These are phyloP conservation scores for Mycena polygramma DNA, from an alignment of 768 basidiomycete species.

Conservation along the genomic window DNA sequence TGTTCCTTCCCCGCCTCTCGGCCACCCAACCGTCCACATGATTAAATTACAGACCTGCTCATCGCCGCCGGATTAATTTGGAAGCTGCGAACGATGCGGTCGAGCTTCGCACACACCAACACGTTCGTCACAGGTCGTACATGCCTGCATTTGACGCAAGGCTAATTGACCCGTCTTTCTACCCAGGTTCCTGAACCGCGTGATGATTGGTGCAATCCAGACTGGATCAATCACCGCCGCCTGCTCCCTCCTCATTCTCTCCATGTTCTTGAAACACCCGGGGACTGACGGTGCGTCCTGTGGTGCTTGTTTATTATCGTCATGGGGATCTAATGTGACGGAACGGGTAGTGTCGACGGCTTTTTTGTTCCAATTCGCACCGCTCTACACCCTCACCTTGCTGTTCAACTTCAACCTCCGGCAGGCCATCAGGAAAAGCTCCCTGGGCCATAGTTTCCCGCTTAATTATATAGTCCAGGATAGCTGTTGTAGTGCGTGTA, in stretches of 20 bases:
- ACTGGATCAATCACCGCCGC: constrained; percentile 3
- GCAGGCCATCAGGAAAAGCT: no score
- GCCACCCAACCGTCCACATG: neutral
- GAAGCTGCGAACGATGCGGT: constrained; percentile 15
- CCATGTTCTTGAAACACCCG: constrained; percentile 11
- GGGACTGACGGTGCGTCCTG: constrained; percentile 9
- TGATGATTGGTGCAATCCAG: constrained; percentile 6
- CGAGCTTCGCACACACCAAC: constrained; percentile 8
- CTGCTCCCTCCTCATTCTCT: neutral
- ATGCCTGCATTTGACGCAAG: neutral
- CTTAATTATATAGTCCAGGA: no score
- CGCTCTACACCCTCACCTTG: constrained; percentile 8
- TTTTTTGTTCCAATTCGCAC: constrained; percentile 15
- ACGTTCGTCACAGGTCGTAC: neutral
- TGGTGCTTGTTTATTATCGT: no score
- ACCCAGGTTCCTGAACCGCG: constrained; percentile 10
- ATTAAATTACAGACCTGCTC: neutral
- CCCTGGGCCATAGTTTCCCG: no score
- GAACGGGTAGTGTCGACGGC: neutral
- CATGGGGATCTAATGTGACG: no score
- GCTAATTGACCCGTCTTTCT: neutral
- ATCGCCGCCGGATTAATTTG: constrained; percentile 15
- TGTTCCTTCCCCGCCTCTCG: no score
- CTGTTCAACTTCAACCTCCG: constrained; percentile 20
- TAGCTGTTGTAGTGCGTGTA: no score